A percentile compares a stretch with the other conserved stretches of the same genome.
Conservation (phyloP, 2,329 filamentous ascomycete genomes). For the Hypoxylon sp. region DNA sequence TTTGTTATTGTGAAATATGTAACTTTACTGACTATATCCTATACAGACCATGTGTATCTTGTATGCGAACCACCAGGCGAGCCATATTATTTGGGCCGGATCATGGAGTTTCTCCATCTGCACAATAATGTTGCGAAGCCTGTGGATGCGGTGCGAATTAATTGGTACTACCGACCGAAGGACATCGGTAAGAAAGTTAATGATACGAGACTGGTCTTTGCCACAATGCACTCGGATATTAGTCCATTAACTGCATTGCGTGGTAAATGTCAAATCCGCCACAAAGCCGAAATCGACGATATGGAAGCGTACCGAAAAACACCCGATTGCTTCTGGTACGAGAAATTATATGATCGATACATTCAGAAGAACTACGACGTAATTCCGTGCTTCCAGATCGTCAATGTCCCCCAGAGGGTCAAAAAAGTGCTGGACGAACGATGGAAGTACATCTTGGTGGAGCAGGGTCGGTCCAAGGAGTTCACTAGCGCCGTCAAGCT, state of each 20-base stretch:
- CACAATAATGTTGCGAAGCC: slow-evolving; percentile 77
- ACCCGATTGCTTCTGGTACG: slow-evolving; percentile 93
- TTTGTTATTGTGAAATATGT: too few species aligned
- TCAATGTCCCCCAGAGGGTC: slow-evolving; percentile 94
- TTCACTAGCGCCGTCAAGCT: slow-evolving; percentile 94
- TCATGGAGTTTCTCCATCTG: slow-evolving; percentile 95
- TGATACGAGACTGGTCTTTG: slow-evolving; percentile 91
- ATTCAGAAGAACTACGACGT: slow-evolving; percentile 98
- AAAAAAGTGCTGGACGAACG: slow-evolving; percentile 95
- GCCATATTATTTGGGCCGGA: slow-evolving; percentile 95
- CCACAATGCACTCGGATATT: slow-evolving; percentile 98
- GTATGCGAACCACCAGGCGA: slow-evolving; percentile 97
- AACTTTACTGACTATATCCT: slow-evolving; percentile 45
- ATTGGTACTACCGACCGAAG: slow-evolving; percentile 98
- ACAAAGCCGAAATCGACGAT: slow-evolving; percentile 84
- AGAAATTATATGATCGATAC: slow-evolving; percentile 97
- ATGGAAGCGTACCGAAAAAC: slow-evolving; percentile 85
- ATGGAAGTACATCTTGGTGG: slow-evolving; percentile 96
- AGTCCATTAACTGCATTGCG: slow-evolving; percentile 91
- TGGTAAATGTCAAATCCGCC: slow-evolving; percentile 90
- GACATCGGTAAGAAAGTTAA: slow-evolving; percentile 92
- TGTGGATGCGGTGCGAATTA: slow-evolving; percentile 88
- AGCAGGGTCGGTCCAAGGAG: slow-evolving; percentile 93
- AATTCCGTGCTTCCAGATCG: slow-evolving; percentile 88
- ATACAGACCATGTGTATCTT: slow-evolving; percentile 83